phyloP scores from a whole-genome alignment of 108 stramenopile species.

The Cyclotella choctawhatcheeana region DNA sequence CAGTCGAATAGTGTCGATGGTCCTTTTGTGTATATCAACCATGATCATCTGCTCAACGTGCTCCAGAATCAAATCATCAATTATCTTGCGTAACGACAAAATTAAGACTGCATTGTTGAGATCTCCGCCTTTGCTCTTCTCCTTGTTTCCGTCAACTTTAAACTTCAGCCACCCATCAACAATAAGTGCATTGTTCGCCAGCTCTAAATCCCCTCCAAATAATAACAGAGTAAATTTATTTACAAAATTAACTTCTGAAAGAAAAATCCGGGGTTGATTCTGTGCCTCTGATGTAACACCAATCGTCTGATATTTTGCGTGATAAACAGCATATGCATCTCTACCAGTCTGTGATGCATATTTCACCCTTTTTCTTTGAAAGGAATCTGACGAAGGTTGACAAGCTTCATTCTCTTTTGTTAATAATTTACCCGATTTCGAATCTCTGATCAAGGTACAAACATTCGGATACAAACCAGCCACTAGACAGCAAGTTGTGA shows the following conservation, averaged over 20 bases:
- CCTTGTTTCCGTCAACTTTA: slow-evolving; percentile 53
- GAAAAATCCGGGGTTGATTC: slow-evolving; percentile 46
- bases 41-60: slow-evolving; percentile 33
- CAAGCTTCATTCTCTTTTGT: slow-evolving; percentile 60
- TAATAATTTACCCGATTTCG: slow-evolving; percentile 50
- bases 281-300: slow-evolving; percentile 21
- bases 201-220: slow-evolving; percentile 63
- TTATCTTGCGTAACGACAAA: slow-evolving; percentile 20
- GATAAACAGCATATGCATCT: slow-evolving; percentile 75
- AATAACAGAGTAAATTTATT: slow-evolving; percentile 67
- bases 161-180: slow-evolving; percentile 76
- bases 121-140: slow-evolving; percentile 14
- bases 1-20: slow-evolving; percentile 28
- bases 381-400: slow-evolving; percentile 51
- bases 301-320: slow-evolving; percentile 54
- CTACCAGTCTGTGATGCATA: slow-evolving; percentile 53
- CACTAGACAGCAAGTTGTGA: slow-evolving; percentile 66
- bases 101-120: slow-evolving; percentile 39
- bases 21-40: slow-evolving; percentile 20
- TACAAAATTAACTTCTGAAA: slow-evolving; percentile 74
- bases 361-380: slow-evolving; percentile 57
- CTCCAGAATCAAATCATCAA: slow-evolving; percentile 39
- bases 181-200: slow-evolving; percentile 56
- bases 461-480: slow-evolving; percentile 77
- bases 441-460: slow-evolving; percentile 53